phyloP scores from a whole-genome alignment of 208 protist genomes.

The Leishmania braziliensis region DNA sequence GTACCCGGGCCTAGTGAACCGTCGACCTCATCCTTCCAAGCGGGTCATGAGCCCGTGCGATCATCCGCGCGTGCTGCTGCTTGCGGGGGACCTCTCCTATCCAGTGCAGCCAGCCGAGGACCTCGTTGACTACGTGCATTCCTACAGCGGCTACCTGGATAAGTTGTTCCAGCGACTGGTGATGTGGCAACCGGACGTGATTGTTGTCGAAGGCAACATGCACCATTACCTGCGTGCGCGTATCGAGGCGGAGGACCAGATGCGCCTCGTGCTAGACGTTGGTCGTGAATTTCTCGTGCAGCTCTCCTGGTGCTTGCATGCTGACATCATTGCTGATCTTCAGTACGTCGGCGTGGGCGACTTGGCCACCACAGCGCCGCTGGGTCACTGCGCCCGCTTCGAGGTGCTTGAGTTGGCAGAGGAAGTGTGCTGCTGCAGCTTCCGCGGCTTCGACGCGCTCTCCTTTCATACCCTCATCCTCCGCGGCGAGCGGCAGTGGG shows the following conservation, averaged over 20 bases:
- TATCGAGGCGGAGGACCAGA: constrained; percentile 43
- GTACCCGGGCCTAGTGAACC: constrained; percentile 27
- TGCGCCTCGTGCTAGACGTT: constrained; percentile 64
- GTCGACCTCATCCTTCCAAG: constrained; percentile 28
- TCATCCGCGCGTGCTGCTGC: constrained; percentile 63
- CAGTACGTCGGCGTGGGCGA: constrained; percentile 61
- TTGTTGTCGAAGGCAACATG: constrained; percentile 77
- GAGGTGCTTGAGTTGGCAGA: constrained; percentile 44
- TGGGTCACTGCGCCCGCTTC: constrained; percentile 53
- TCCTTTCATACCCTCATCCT: constrained; percentile 35
- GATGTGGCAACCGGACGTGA: constrained; percentile 60
- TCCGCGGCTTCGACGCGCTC: constrained; percentile 21
- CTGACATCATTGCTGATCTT: constrained; percentile 58
- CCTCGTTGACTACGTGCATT: constrained; percentile 59
- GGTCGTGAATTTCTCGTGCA: constrained; percentile 40
- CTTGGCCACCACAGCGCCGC: constrained; percentile 31
- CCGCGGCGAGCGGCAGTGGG: constrained; percentile 18
- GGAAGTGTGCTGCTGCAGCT: constrained; percentile 25
- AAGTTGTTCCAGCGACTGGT: constrained; percentile 74
- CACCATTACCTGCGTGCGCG: constrained; percentile 75
- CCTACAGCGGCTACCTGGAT: constrained; percentile 66
- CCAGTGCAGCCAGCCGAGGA: constrained; percentile 33
- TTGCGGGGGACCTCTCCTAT: constrained; percentile 60
- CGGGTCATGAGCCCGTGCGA: constrained; percentile 32
- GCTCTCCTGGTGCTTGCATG: constrained; percentile 53